These are phyloP conservation scores for Plasmopara viticola DNA, from an alignment of 352 stramenopile genomes.

Conservation along the genomic window DNA sequence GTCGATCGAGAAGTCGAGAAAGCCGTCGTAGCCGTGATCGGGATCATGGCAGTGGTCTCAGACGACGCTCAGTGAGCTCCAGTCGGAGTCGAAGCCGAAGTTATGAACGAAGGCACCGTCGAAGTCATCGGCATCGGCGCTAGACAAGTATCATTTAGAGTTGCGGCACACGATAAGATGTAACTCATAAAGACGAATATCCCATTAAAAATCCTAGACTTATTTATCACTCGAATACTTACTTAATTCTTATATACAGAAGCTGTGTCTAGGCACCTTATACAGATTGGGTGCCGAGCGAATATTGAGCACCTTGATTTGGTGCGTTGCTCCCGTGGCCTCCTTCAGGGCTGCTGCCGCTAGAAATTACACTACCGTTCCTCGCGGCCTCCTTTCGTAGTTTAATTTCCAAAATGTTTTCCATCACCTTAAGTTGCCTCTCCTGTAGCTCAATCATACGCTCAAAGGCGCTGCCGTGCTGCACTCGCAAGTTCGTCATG, in stretches of 20 bases:
- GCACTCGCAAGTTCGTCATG: conserved; percentile 46
- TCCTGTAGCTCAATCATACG: conserved; percentile 60
- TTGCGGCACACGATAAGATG: not conserved
- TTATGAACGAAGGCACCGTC: conserved; percentile 23
- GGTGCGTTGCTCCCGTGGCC: not conserved
- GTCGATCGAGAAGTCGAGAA: conserved; percentile 21
- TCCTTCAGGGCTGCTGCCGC: conserved; percentile 6
- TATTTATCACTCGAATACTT: too few species aligned
- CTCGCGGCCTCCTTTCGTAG: conserved; percentile 28
- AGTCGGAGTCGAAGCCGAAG: conserved; percentile 27
- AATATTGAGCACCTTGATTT: conserved; percentile 1
- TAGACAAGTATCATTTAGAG: not conserved
- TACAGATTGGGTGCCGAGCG: not conserved
- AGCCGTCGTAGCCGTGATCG: conserved; percentile 5
- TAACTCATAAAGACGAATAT: too few species aligned
- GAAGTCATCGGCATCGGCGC: conserved; percentile 34
- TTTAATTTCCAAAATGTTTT: conserved; percentile 50
- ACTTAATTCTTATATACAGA: too few species aligned
- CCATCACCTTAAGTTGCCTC: conserved; percentile 59
- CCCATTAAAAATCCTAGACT: too few species aligned
- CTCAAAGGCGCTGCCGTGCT: conserved; percentile 37
- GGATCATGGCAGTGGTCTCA: conserved; percentile 7
- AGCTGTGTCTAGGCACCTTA: too few species aligned
- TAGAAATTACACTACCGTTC: conserved; percentile 7
- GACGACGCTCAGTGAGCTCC: conserved; percentile 26